phyloP scores from a whole-genome alignment of 2,329 filamentous ascomycete genomes.

The Sporothrix brasiliensis region DNA sequence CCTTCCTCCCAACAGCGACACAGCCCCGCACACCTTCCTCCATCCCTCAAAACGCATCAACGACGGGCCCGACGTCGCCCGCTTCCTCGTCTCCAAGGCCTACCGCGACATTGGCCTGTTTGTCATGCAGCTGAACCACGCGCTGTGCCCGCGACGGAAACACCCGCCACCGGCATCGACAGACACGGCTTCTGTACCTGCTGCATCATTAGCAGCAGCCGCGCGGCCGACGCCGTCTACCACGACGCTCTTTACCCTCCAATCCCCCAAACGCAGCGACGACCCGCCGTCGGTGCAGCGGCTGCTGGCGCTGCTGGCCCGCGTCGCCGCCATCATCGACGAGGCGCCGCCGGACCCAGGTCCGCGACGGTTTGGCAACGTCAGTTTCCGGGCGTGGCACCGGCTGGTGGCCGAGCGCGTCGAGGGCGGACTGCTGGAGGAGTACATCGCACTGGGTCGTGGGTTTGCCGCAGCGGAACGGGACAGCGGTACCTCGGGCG shows the following conservation, averaged over 20 bases:
- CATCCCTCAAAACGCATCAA: conserved; percentile 80
- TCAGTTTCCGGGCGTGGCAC: conserved; percentile 86
- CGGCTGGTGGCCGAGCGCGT: conserved; percentile 65
- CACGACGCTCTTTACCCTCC: conserved; percentile 53
- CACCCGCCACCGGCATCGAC: conserved; percentile 30
- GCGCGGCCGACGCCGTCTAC: conserved; percentile 42
- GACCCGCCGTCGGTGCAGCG: conserved; percentile 62
- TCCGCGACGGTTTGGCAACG: conserved; percentile 87
- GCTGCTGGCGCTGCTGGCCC: conserved; percentile 67
- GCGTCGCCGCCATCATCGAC: conserved; percentile 68
- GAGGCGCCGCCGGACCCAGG: conserved; percentile 83
- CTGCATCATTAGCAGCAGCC: background rate
- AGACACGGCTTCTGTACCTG: no score
- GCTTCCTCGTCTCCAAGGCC: conserved; percentile 77
- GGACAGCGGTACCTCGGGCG: conserved; percentile 28
- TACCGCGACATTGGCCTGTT: conserved; percentile 88
- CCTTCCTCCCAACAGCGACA: conserved; percentile 46
- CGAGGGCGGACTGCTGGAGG: conserved; percentile 44
- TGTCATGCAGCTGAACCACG: conserved; percentile 84
- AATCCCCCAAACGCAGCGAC: conserved; percentile 43
- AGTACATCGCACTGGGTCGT: conserved; percentile 32
- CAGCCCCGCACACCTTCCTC: conserved; percentile 57
- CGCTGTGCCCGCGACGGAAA: conserved; percentile 72
- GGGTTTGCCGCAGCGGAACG: no score
- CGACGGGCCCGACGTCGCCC: conserved; percentile 76